phyloP scores from a whole-genome alignment of 1,284 basidiomycete species.

The Cutaneotrichosporon cyanovorans region DNA sequence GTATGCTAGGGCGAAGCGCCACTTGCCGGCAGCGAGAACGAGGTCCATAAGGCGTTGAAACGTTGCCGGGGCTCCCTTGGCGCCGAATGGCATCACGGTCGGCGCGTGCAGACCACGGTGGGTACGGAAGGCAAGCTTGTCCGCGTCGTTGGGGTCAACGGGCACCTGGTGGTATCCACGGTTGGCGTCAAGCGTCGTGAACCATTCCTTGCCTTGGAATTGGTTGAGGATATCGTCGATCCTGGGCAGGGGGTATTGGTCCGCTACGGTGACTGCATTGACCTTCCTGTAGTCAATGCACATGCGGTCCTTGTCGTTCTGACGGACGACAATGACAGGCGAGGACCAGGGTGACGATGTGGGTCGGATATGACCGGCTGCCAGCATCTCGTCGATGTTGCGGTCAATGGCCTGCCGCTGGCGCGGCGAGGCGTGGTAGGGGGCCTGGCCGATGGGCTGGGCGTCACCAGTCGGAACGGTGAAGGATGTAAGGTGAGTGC shows the following conservation, averaged over 20 bases:
- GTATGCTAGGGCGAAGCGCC: background rate
- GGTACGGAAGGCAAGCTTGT: background rate
- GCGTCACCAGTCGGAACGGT: too few species aligned
- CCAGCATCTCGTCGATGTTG: constrained; percentile 46
- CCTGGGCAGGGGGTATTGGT: background rate
- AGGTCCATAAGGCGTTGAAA: background rate
- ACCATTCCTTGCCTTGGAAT: background rate
- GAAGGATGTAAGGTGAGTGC: too few species aligned
- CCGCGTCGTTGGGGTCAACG: background rate
- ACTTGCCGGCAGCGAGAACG: background rate
- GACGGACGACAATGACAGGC: constrained; percentile 50
- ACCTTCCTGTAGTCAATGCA: background rate
- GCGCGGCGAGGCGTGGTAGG: too few species aligned
- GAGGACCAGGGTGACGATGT: constrained; percentile 35
- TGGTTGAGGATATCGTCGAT: background rate
- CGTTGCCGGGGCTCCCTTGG: background rate
- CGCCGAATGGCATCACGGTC: background rate
- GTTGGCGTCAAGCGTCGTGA: background rate
- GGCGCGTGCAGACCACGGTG: background rate
- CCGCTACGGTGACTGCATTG: background rate
- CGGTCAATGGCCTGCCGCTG: constrained; percentile 15
- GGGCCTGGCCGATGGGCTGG: too few species aligned
- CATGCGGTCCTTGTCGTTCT: constrained; percentile 45
- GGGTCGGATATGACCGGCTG: constrained; percentile 31
- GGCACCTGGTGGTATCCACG: background rate